A percentile compares a stretch with the other conserved stretches of the same genome.
Conservation (phyloP, 306 rosid genomes). For the Astragalus glycyphyllos region DNA sequence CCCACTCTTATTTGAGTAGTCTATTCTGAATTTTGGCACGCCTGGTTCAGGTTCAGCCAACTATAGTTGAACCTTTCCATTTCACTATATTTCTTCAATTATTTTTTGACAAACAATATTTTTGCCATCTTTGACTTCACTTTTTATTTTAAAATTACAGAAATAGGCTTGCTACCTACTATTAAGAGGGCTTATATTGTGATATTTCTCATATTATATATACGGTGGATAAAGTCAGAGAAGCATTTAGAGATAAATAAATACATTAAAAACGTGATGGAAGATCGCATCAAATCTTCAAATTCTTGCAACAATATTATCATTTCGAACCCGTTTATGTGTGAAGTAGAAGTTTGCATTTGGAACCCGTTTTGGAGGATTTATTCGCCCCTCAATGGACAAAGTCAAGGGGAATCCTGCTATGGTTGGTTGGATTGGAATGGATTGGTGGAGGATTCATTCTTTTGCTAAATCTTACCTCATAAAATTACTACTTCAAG, state of each 20-base stretch:
- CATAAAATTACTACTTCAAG: no score
- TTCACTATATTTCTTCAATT: constrained; percentile 3
- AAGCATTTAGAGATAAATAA: not conserved
- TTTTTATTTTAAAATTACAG: not conserved
- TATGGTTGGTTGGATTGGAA: no score
- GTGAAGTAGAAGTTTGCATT: not conserved
- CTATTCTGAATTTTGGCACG: constrained; percentile 40
- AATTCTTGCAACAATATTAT: not conserved
- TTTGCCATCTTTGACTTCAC: constrained; percentile 32
- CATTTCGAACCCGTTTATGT: not conserved
- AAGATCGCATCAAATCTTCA: not conserved
- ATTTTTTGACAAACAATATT: not conserved
- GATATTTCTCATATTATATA: not conserved
- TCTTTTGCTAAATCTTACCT: no score
- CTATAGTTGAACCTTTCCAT: constrained; percentile 46
- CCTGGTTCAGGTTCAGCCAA: constrained; percentile 39
- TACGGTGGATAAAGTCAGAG: no score
- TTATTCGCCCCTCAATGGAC: not conserved
- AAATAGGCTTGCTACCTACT: not conserved
- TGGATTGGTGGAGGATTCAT: no score
- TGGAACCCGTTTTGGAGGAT: not conserved
- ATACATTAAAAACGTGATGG: not conserved
- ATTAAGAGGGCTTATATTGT: not conserved
- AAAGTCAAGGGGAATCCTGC: no score
- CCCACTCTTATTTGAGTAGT: constrained; percentile 37